Percentiles rank a stretch among this genome's conserved stretches.
phyloP scores from a whole-genome alignment of 179 eudicot genomes.

The Beta lomatogona region DNA sequence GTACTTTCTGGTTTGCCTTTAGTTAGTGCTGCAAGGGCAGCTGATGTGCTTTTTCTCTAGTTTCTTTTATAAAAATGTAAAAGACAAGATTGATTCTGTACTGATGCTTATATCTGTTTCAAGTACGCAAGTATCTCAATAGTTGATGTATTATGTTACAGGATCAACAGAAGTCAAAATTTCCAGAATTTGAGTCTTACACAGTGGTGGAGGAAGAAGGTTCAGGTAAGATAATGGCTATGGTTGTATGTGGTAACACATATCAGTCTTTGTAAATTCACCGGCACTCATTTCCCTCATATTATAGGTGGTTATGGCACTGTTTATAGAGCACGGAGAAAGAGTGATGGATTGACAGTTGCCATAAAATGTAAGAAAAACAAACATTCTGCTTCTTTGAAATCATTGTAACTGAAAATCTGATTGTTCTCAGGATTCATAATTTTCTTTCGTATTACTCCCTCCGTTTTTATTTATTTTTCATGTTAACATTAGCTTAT shows the following conservation, averaged over 20 bases:
- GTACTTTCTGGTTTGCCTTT: not conserved
- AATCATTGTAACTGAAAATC: not conserved
- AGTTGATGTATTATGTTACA: conserved; percentile 33
- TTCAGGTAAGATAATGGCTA: conserved; percentile 59
- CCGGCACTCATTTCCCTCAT: conserved; percentile 17
- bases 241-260: conserved; percentile 8
- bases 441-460: not conserved
- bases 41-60: not conserved
- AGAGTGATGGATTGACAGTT: conserved; percentile 69
- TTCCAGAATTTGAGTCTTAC: conserved; percentile 71
- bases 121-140: not conserved
- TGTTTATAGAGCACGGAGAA: conserved; percentile 87
- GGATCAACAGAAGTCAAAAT: conserved; percentile 46
- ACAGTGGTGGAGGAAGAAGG: conserved; percentile 92
- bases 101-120: not conserved
- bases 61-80: not conserved
- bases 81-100: not conserved
- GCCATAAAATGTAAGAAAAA: conserved; percentile 82
- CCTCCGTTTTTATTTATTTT: not conserved
- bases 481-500: not conserved
- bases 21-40: not conserved
- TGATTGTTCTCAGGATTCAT: not conserved
- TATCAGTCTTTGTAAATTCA: not conserved
- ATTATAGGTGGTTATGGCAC: conserved; percentile 96
- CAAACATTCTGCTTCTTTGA: conserved; percentile 5